Evolutionary conservation across 345 rosid genomes (phyloP).

Genomic region (Limnanthes douglasii): DNA sequence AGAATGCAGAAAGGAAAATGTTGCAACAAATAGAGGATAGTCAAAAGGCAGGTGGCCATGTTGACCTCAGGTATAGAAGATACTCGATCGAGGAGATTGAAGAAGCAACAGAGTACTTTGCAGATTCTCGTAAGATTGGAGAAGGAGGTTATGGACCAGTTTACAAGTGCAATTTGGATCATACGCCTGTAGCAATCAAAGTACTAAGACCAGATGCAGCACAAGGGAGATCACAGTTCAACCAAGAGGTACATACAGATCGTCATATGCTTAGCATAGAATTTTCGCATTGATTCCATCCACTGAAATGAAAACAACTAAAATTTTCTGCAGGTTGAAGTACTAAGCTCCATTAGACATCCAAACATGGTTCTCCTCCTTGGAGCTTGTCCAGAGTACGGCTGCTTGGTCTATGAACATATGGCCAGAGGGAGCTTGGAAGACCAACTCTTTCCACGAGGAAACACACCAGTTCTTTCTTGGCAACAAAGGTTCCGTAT

Average conservation of each 20-base stretch:
- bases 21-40: not conserved
- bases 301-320: no score
- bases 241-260: conserved; percentile 29
- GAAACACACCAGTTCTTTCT: conserved; percentile 10
- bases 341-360: conserved; percentile 27
- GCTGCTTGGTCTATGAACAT: conserved; percentile 15
- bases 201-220: conserved; percentile 27
- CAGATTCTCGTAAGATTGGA: conserved; percentile 10
- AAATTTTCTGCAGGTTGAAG: no score
- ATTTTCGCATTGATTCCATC: no score
- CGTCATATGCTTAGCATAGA: conserved; percentile 4
- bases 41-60: not conserved
- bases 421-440: conserved; percentile 15
- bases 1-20: conserved; percentile 4
- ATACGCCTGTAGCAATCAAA: conserved; percentile 26
- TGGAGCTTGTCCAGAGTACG: conserved; percentile 60
- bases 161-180: conserved; percentile 18
- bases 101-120: conserved; percentile 15
- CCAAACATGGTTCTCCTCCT: conserved; percentile 37
- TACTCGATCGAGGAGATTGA: conserved; percentile 35
- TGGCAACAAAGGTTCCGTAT: conserved; percentile 16
- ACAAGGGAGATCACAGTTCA: conserved; percentile 30
- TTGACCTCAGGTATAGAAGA: conserved; percentile 15
- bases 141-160: conserved; percentile 27
- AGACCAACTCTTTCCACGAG: conserved; percentile 10